phyloP scores from a whole-genome alignment of 2,329 filamentous ascomycete species.

The Pezicula radicicola region DNA sequence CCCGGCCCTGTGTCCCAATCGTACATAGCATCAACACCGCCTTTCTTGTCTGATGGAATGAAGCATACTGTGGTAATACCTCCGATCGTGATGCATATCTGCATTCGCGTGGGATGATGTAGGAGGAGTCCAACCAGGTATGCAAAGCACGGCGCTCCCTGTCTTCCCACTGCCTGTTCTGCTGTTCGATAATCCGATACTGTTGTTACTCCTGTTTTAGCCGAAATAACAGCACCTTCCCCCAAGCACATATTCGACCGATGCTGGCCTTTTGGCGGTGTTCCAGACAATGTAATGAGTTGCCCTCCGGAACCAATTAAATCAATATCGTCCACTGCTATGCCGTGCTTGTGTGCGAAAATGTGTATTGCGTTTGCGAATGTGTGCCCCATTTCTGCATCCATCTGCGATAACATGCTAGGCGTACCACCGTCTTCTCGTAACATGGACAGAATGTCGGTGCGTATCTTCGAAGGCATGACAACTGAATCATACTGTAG shows the following conservation, averaged over 20 bases:
- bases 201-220: slow-evolving; percentile 29
- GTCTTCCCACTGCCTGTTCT: slow-evolving; percentile 30
- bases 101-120: slow-evolving; percentile 26
- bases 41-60: slow-evolving; percentile 26
- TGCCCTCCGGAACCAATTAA: slow-evolving; percentile 28
- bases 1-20: slow-evolving; percentile 31
- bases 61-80: slow-evolving; percentile 28
- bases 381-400: slow-evolving; percentile 29
- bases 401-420: slow-evolving; percentile 30
- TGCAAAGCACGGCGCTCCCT: slow-evolving; percentile 28
- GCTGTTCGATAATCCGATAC: slow-evolving; percentile 30
- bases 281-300: slow-evolving; percentile 25
- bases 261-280: slow-evolving; percentile 26
- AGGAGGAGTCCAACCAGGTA: slow-evolving; percentile 27
- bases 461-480: slow-evolving; percentile 30
- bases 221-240: slow-evolving; percentile 30
- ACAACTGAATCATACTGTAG: slow-evolving; percentile 28
- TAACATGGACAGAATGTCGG: slow-evolving; percentile 28
- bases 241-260: slow-evolving; percentile 29
- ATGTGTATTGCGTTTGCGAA: slow-evolving; percentile 29
- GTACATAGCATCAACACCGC: slow-evolving; percentile 30
- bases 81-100: slow-evolving; percentile 29
- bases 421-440: slow-evolving; percentile 29
- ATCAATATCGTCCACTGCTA: slow-evolving; percentile 28
- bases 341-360: slow-evolving; percentile 26